These are phyloP conservation scores for Wickerhamiella hasegawae DNA, from an alignment of 805 yeast genomes.

Conservation along the genomic window DNA sequence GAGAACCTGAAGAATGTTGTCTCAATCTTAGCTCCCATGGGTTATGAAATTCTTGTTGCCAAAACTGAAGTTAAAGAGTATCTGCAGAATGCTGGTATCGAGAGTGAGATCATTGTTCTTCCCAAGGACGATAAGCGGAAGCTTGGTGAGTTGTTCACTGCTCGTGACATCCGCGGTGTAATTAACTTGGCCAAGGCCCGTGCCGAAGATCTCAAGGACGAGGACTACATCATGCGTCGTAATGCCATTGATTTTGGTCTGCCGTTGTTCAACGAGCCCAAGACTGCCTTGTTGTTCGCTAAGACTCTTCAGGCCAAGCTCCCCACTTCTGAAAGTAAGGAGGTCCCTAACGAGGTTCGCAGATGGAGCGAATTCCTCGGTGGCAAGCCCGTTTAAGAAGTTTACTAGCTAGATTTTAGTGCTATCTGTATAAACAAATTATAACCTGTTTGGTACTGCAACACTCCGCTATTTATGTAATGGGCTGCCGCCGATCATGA, in stretches of 20 bases:
- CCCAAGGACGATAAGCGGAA: constrained; percentile 89
- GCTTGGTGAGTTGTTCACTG: constrained; percentile 83
- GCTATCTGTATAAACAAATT: no score
- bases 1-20: constrained; percentile 65
- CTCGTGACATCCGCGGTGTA: constrained; percentile 70
- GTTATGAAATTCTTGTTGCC: constrained; percentile 71
- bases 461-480: no score
- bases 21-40: constrained; percentile 46
- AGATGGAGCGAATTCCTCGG: constrained; percentile 97
- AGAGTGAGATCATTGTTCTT: constrained; percentile 61
- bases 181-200: constrained; percentile 83
- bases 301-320: constrained; percentile 61
- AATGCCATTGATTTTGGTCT: constrained; percentile 97
- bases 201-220: constrained; percentile 71
- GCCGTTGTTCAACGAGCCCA: constrained; percentile 93
- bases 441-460: no score
- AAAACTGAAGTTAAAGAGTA: constrained; percentile 56
- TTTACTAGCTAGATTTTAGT: no score
- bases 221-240: constrained; percentile 96
- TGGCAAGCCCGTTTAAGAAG: constrained; percentile 55
- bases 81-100: constrained; percentile 29
- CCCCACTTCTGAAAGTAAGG: constrained; percentile 30
- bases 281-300: constrained; percentile 78
- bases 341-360: constrained; percentile 69
- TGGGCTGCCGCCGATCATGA: no score